Base-by-base conservation (phyloP, 148 eudicot species). In the Fallopia convolvulus region DNA sequence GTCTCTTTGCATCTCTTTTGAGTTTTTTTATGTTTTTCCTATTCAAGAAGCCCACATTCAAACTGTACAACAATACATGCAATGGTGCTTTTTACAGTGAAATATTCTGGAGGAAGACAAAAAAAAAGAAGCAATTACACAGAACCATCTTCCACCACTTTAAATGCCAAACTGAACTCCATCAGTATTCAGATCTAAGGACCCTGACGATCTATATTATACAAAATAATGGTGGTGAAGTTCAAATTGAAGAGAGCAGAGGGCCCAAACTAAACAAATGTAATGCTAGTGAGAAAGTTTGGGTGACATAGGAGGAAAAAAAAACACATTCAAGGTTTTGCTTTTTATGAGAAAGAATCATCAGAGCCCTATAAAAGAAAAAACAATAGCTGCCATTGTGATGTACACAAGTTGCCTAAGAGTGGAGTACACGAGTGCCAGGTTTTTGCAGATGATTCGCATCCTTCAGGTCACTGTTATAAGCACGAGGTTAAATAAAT, bases 251-350 rank as follows among this genome's bases (percentile, higher is more conserved):
- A 63, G 70, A 63, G 39, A 63, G 36, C 1, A 23, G 36, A 63
- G 15, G 3, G 70, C 70, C 70, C 30, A 63, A 63, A 63, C 1
- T 58, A 21, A 63, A 10, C 70, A 26, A 30, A 30, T 63, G 39
- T 63, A 20, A 55, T 55, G 11, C 70, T 63, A 30, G 10, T 26
- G 70, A 26, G 70, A 12, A 63, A 26, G 30, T 26, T 26, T 9
- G 70, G 39, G 10, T 30, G 70, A 63, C 70, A 4, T 63, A 1
- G 39, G 36, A 61, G 26, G 58, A 44, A 44, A 7, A 41, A 41
- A 52, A 63, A 63, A n/a, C 15, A 21, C 70, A 63, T 63, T 63
- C 70, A 63, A 63, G 70, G 70, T 63, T 63, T 61, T 23, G 70
- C 30, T 10, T 63, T 63, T 26, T 63, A 26, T 26, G 70, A 63